Evolutionary conservation across 164 flowering plant species (phyloP), one percentile per base, ranked within the genome.

Genomic region (Sextonia rubra): DNA sequence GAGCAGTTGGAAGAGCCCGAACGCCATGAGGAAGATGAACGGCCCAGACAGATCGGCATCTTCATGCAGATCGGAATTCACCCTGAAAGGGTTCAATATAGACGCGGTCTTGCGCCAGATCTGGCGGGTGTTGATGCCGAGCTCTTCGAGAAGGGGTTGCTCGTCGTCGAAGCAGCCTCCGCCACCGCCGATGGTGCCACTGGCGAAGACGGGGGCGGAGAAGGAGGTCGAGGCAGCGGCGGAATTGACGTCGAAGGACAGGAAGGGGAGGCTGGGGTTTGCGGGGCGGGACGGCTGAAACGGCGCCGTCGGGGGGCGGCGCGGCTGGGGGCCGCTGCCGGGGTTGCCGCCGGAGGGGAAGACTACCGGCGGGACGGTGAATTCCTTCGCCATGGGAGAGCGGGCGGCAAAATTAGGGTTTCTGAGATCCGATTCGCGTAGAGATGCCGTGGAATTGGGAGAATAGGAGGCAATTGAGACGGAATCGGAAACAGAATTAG

Each of bases 31-130:
- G 71, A 85, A 88, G 49, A 90, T 47, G 73, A 92, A 89, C 26
- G 98, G 97, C 25, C 97, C 97, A 18, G 98, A 92, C 12, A 94
- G 83, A 71, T 94, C 97, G 2, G 96, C 86, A 73, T 90, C 91
- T 58, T 83, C 87, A 76, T 89, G 92, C n/a, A 87, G 84, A 60
- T 71, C 65, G 3, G 89, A 75, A 73, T 90, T 84, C 30, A 88
- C 75, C 32, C 88, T 84, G 64, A 91, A 70, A 1, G 97, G 98
- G 65, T 87, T 90, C 70, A 90, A 77, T 68, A 92, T 85, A 5
- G 97, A 85, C 11, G 73, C 62, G 27, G 94, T 86, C 69, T 94
- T 92, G n/a, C 73, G 81, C 92, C 92, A 89, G 84, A 94, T 94
- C 80, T 89, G 97, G 29, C 82, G 86, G 0, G 98, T 89, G 77